phyloP scores from a whole-genome alignment of 2,329 filamentous ascomycete species.

The Xylaria sp. region DNA sequence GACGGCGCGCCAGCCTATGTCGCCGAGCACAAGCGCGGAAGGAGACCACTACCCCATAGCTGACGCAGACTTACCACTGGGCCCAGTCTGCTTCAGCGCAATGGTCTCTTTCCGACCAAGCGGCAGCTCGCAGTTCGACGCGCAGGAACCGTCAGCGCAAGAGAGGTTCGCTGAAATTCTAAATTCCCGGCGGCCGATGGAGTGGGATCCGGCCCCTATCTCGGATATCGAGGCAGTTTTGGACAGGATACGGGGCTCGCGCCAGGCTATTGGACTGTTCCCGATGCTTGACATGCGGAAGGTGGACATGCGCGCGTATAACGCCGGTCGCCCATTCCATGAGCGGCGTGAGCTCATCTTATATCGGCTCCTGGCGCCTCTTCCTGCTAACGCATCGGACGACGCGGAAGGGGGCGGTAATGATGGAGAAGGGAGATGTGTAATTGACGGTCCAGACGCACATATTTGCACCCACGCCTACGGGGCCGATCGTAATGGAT shows the following conservation, averaged over 20 bases:
- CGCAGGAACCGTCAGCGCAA: slow-evolving; percentile 56
- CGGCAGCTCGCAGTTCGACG: slow-evolving; percentile 50
- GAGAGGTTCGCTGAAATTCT: slow-evolving; percentile 57
- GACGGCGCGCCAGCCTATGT: slow-evolving; percentile 58
- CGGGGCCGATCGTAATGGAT: slow-evolving; percentile 63
- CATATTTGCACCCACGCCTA: slow-evolving; percentile 63
- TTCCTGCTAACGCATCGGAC: slow-evolving; percentile 50
- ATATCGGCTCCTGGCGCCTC: slow-evolving; percentile 59
- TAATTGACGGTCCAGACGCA: slow-evolving; percentile 53
- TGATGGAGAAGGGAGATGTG: not conserved
- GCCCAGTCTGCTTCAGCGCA: slow-evolving; percentile 60
- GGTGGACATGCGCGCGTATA: slow-evolving; percentile 62
- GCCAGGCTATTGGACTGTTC: slow-evolving; percentile 57
- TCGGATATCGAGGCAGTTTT: slow-evolving; percentile 57
- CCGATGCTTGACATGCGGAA: slow-evolving; percentile 65
- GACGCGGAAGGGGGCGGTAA: not conserved
- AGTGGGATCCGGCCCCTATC: slow-evolving; percentile 59
- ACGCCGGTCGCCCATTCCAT: slow-evolving; percentile 54
- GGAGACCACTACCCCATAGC: slow-evolving; percentile 53
- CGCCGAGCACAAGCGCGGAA: slow-evolving; percentile 51
- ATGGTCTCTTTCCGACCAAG: slow-evolving; percentile 63
- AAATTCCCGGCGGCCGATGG: slow-evolving; percentile 48
- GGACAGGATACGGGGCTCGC: slow-evolving; percentile 38
- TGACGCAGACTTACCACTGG: slow-evolving; percentile 54
- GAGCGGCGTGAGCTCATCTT: slow-evolving; percentile 61